Base-by-base conservation (phyloP, 306 rosid species). In the Pachyrhizus erosus region DNA sequence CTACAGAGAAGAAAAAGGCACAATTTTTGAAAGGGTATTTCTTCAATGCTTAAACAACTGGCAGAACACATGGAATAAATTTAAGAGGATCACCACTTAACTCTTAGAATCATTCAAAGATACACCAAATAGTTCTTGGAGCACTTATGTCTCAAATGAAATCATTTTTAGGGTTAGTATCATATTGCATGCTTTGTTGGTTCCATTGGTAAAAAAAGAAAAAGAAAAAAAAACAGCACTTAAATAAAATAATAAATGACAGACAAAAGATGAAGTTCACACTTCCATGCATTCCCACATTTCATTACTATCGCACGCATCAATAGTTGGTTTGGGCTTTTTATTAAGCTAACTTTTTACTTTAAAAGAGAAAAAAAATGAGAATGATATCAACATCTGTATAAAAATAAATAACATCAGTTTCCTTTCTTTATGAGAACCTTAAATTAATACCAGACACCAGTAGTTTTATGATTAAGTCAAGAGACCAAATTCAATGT, bases 1-100 rank as follows among this genome's bases (percentile, higher is more conserved):
- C 99, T 96, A 74, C 71, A 88, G 27, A 11, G 43, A 83, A 81
- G 57, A 34, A 27, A 70, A 60, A 33, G 52, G 26, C 67, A 68
- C 27, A 75, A 21, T 33, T 54, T 72, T 85, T 33, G 31, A 29
- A 33, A 5, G 64, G 67, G 70, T 33, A 17, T 46, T 49, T 80
- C 52, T 55, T 13, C 58, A 80, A 61, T 60, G 75, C 29, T 74
- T 29, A n/a, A 17, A 62, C 65, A 46, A 68, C 78, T 37, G 54
- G 31, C 55, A 73, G 34, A 71, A 69, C 54, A 79, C 9, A 58
- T 12, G 31, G 46, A 48, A 74, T 21, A 70, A 26, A 37, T 24
- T 14, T 27, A 54, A 65, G 64, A 26, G 71, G 57, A 60, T 78
- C 64, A 8, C 18, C 46, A 48, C 57, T 51, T 51, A 29, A 24